Evolutionary conservation across 768 basidiomycete species (phyloP), one percentile per base, ranked within the genome.

Genomic region (Podaxis sp.): DNA sequence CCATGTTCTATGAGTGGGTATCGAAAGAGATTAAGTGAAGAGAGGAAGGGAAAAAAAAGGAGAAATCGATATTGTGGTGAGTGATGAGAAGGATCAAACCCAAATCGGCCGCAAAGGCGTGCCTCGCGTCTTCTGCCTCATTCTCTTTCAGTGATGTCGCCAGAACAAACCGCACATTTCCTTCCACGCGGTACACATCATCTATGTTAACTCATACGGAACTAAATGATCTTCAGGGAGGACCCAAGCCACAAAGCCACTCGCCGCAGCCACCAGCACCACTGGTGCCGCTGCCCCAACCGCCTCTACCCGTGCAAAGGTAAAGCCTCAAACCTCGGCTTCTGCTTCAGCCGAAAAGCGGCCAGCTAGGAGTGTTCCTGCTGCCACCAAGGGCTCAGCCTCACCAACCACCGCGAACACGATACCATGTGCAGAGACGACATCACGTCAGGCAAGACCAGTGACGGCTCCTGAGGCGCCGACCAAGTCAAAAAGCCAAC

Each of bases 1-100:
- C 86, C 90, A 91, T 91, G 68, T 66, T 66, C 60, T 64, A 57
- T 60, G 63, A 56, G 65, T 38, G 52, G 36, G 59, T 61, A 61
- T 53, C 47, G 35, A 16, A 36, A 25, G 6, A 42, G n/a, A 42
- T 13, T 32, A 37, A 40, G 50, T 32, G 23, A 23, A 48, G 35
- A 25, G 47, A 48, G 37, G 38, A 50, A 23, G 37, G 23, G 18
- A 38, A 18, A 42, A 42, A 13, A 23, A 21, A 48, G 23, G 14
- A 13, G 48, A 50, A 27, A 36, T 16, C 13, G 18, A 18, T 38
- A 48, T 48, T 35, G 57, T 32, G n/a, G 48, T 50, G 32, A 32
- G 36, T n/a, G 48, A 42, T 59, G 57, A 51, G 57, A 51, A 28
- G 57, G 25, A 59, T 51, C 57, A 59, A 53, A 52, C 32, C 42